Base-by-base conservation (phyloP, 2,329 filamentous ascomycete species). In the Talaromyces sp. region DNA sequence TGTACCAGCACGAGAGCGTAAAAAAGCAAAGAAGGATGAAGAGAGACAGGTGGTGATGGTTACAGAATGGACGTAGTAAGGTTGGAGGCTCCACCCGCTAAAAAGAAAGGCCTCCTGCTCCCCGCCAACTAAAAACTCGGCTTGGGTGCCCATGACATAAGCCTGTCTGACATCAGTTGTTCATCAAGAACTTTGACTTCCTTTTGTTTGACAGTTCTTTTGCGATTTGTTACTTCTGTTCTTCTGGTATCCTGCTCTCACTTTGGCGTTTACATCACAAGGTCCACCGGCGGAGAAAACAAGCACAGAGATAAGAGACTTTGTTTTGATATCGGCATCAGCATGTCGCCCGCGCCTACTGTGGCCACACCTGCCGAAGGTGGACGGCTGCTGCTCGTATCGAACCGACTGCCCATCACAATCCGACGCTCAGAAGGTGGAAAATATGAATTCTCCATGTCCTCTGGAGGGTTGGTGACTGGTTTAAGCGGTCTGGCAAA, bases 401-500 rank as follows among this genome's bases (percentile, higher is more conserved):
- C 93, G 37, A 97, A 97, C 78, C 91, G 93, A 62, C 85, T 97
- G 43, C 93, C 93, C 65, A 94, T 97, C 77, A 97, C 93, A 69
- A 95, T 97, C 81, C 96, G 96, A 82, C 89, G 91, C 69, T 89
- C 89, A 62, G 91, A 93, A 59, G 90, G 95, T 81, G 92, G 91
- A 72, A 89, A 89, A 75, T 97, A 96, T 82, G 86, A 88, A 72
- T 96, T 95, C 79, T 91, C 90, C 76, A 96, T 96, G 90, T 97
- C 93, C 61, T 97, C 93, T 3, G 93, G 93, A 62, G 93, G 93
- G 37, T 86, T 97, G 27, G 93, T 97, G 73, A 96, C 92, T 31
- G 93, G 93, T 31, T 84, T 97, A 67, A 95, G 91, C 70, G 93
- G 93, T 37, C 82, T 97, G 61, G 89, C 90, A 73, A 97, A 97